These are phyloP conservation scores for Fusarium austroafricanum DNA, from an alignment of 2,329 filamentous ascomycete species.

Conservation along the genomic window DNA sequence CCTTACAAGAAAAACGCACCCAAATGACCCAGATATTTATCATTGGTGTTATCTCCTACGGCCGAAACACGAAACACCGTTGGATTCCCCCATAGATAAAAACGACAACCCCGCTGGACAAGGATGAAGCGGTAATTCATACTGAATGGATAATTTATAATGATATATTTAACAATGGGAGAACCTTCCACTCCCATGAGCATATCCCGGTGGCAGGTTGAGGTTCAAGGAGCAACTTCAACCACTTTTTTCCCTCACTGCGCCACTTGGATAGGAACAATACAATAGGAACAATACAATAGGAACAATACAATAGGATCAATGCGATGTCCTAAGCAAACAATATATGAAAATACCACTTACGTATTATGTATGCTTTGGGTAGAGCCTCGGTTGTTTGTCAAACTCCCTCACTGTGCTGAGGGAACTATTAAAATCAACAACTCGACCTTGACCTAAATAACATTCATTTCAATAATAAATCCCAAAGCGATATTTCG, in stretches of 20 bases:
- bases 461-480: neutral
- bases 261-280: no score
- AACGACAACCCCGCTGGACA: constrained; percentile 16
- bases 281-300: no score
- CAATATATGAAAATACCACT: no score
- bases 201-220: neutral
- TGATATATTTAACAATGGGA: neutral
- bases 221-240: no score
- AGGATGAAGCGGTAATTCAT: constrained; percentile 3
- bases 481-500: neutral
- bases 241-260: no score
- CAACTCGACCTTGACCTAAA: no score
- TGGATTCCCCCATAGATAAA: constrained; percentile 6
- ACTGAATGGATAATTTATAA: neutral
- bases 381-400: no score
- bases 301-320: no score
- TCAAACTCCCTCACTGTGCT: no score
- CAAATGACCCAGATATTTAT: constrained; percentile 60
- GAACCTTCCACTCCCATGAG: constrained; percentile 5
- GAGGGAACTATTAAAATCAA: no score
- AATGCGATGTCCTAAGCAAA: no score
- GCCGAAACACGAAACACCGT: constrained; percentile 41
- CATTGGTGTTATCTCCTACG: constrained; percentile 59
- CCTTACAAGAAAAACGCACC: constrained; percentile 54
- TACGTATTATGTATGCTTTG: no score